Base-by-base conservation (phyloP, 208 protist genomes). In the Balamuthia mandrillaris region DNA sequence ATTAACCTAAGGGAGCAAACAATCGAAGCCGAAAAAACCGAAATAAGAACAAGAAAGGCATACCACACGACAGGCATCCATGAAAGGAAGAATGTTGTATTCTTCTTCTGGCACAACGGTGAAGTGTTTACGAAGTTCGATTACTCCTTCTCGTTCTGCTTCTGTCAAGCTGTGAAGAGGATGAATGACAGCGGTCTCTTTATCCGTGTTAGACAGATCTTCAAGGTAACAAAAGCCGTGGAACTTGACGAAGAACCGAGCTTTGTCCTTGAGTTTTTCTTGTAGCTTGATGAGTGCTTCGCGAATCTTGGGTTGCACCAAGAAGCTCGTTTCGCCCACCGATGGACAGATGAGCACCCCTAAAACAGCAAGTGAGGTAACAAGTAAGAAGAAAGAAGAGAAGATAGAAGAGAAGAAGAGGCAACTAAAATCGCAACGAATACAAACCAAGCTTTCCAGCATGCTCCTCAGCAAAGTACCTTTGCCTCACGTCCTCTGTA, bases 161-260 rank as follows among this genome's bases (percentile, higher is more conserved):
- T 72, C 58, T 1, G 58, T 60, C 7, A 84, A 60, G 6, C 58
- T 52, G 27, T 72, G 78, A 21, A 84, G 45, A 29, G 78, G 78
- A 42, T 84, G 78, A n/a, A n/a, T n/a, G n/a, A n/a, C n/a, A 24
- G 42, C 78, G 21, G 66, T 60, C 21, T 44, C 58, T 10, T 72
- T 72, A 4, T 7, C 5, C 58, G 42, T 21, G n/a, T 84, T 60
- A n/a, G n/a, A n/a, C 42, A 74, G 41, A 45, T 84, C 51, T 29
- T 24, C 72, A 42, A 72, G 56, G 58, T 74, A 84, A 60, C 78
- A 84, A 60, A 60, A 84, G 16, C 78, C 78, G 44, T 84, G 78
- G 24, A 84, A 60, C 60, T 84, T 84, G 21, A 84, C 78, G 41
- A 84, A 21, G 41, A 84, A 72, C 72, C 21, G 39, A 84, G 51